Evolutionary conservation across 2,329 filamentous ascomycete genomes (phyloP).

Genomic region (Fusarium concolor): DNA sequence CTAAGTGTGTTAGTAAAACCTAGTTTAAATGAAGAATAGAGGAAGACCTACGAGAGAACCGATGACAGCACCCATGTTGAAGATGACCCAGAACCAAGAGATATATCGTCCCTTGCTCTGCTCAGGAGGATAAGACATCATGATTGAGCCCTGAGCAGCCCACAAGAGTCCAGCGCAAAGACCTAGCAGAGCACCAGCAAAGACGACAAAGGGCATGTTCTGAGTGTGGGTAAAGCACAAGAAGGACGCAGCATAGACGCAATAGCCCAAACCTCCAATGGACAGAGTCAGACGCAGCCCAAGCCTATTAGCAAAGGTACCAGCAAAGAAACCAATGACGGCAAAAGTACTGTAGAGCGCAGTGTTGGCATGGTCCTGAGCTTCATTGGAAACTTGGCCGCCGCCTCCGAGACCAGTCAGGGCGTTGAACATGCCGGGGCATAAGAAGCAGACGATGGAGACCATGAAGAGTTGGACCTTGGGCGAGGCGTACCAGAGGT

Average conservation of each 20-base stretch:
- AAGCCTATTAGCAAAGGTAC: constrained; percentile 81
- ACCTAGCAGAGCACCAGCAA: constrained; percentile 80
- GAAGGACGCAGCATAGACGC: constrained; percentile 77
- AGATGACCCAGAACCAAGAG: constrained; percentile 93
- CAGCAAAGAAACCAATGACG: constrained; percentile 75
- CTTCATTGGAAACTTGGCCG: constrained; percentile 63
- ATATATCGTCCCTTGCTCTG: constrained; percentile 88
- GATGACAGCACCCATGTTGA: constrained; percentile 91
- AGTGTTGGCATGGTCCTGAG: constrained; percentile 72
- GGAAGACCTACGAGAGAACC: constrained; percentile 69
- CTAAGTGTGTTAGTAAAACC: constrained; percentile 34
- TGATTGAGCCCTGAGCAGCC: constrained; percentile 86
- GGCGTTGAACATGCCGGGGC: constrained; percentile 79
- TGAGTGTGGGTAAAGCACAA: constrained; percentile 75
- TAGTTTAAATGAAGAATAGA: neutral
- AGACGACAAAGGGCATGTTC: constrained; percentile 78
- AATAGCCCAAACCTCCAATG: constrained; percentile 82
- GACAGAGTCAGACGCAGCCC: constrained; percentile 76
- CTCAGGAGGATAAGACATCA: constrained; percentile 91
- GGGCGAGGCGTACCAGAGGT: constrained; percentile 79
- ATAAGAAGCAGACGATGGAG: constrained; percentile 66
- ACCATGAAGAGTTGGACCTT: constrained; percentile 78
- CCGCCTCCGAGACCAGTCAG: constrained; percentile 73
- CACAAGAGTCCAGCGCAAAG: constrained; percentile 83
- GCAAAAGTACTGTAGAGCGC: constrained; percentile 80